Base-by-base conservation (phyloP, 1,284 basidiomycete genomes). In the Melampsora larici-populina region DNA sequence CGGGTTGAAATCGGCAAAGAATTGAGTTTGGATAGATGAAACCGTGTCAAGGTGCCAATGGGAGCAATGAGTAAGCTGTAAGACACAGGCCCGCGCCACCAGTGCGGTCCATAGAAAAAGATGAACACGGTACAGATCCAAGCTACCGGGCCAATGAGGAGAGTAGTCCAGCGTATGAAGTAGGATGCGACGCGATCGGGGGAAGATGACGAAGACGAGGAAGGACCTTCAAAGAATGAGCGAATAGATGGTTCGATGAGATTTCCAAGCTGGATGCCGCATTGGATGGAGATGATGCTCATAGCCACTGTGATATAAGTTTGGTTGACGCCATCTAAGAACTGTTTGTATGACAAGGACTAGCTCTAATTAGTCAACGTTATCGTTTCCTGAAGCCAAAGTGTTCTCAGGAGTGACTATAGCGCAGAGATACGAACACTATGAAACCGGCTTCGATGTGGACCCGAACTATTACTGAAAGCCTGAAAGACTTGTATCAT, bases 21-120 rank as follows among this genome's bases (percentile, higher is more conserved):
- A 83, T 98, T 99, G 79, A 97, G 86, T 66, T 85, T 83, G 18
- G 92, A 89, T 60, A 98, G 87, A 48, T 90, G 81, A 85, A 92
- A 98, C 72, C 97, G 90, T 3, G 91, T 87, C 75, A 97, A 87
- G 0, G 93, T 89, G 40, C 96, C 97, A 2, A 93, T 93, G 79
- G 92, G 97, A 21, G 91, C 89, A 83, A 98, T 92, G 26, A 98
- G 85, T 43, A 99, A 87, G n/a, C 94, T 89, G 73, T 95, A 92
- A 18, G 92, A 92, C 15, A 90, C 92, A 82, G 90, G 86, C 78
- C 91, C 89, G 33, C 94, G 91, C 85, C 89, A 92, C 33, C 84
- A 82, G n/a, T 86, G 82, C 7, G 92, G 87, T 67, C 91, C 87
- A 65, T 89, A 86, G 82, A 92, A 92, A 85, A 94, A 97, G 11